Percentiles rank a stretch among this genome's conserved stretches.
Conservation (phyloP, 2,329 filamentous ascomycete species). For the Claviceps purpurea region DNA sequence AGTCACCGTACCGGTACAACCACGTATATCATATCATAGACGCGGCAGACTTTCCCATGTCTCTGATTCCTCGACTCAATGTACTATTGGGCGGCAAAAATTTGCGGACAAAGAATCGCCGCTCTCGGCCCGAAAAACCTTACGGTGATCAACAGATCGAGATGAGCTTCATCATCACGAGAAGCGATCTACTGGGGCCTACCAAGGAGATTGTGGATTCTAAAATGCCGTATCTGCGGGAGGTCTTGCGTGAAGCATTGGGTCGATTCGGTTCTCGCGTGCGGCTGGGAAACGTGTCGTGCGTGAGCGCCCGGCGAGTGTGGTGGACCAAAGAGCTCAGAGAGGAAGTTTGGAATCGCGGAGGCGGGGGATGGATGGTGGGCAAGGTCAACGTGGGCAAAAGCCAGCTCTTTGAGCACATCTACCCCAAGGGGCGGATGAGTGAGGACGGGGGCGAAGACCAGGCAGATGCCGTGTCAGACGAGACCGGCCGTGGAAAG, state of each 20-base stretch:
- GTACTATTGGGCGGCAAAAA: conserved; percentile 57
- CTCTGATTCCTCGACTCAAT: conserved; percentile 66
- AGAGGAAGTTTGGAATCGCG: conserved; percentile 70
- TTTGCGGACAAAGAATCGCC: conserved; percentile 66
- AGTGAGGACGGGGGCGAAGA: conserved; percentile 14
- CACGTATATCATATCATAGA: conserved; percentile 93
- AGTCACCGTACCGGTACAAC: conserved; percentile 82
- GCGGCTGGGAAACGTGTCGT: conserved; percentile 77
- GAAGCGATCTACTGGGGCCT: conserved; percentile 74
- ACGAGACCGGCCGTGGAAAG: neutral
- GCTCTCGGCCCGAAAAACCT: conserved; percentile 55
- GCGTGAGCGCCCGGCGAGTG: conserved; percentile 70
- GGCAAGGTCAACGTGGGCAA: conserved; percentile 99
- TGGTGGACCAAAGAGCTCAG: conserved; percentile 90
- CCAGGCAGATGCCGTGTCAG: too few relatives aligned
- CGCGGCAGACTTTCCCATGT: conserved; percentile 94
- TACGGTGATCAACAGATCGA: conserved; percentile 56
- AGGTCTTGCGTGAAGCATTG: conserved; percentile 64
- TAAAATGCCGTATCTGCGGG: conserved; percentile 72
- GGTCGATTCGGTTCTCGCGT: conserved; percentile 53
- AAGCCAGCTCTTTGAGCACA: conserved; percentile 74
- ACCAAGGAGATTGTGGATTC: conserved; percentile 71
- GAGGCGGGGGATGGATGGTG: conserved; percentile 86
- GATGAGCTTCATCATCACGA: conserved; percentile 81
- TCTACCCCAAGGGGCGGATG: conserved; percentile 67